Percentiles rank a stretch among this genome's conserved stretches.
Evolutionary conservation across 148 eudicot species (phyloP).

Genomic region (Persicaria tinctoria): DNA sequence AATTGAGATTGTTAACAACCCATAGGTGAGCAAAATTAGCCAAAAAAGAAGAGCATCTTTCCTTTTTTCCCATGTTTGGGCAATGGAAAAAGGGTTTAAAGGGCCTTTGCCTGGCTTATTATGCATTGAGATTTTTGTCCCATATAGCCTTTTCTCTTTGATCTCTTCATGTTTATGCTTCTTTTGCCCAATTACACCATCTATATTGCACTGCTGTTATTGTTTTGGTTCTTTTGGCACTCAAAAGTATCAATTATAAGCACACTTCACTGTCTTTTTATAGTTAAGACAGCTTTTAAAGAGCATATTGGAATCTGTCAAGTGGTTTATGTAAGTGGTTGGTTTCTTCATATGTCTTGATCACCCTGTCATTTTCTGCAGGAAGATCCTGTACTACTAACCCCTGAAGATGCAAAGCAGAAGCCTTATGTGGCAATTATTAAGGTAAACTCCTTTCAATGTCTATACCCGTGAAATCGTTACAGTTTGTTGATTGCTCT

Average conservation of each 20-base stretch:
- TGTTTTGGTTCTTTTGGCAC: background rate
- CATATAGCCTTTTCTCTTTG: background rate
- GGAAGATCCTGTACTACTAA: slow-evolving; percentile 95
- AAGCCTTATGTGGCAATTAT: slow-evolving; percentile 97
- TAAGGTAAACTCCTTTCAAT: slow-evolving; percentile 41
- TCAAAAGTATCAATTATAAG: background rate
- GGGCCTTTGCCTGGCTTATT: background rate
- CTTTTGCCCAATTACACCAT: background rate
- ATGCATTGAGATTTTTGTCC: background rate
- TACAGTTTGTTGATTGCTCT: background rate
- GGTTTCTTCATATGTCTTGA: background rate
- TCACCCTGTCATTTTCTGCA: slow-evolving; percentile 22
- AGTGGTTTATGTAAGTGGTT: background rate
- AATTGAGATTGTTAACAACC: no score
- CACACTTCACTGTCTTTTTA: background rate
- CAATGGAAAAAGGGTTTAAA: no score
- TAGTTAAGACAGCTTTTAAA: background rate
- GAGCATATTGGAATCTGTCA: background rate
- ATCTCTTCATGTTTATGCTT: background rate
- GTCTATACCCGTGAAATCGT: background rate
- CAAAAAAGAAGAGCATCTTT: no score
- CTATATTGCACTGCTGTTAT: background rate
- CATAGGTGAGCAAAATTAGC: no score
- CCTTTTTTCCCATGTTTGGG: no score
- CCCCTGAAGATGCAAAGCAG: slow-evolving; percentile 65